These are phyloP conservation scores for Hirschioporus abietinus DNA, from an alignment of 768 basidiomycete species.

Conservation along the genomic window DNA sequence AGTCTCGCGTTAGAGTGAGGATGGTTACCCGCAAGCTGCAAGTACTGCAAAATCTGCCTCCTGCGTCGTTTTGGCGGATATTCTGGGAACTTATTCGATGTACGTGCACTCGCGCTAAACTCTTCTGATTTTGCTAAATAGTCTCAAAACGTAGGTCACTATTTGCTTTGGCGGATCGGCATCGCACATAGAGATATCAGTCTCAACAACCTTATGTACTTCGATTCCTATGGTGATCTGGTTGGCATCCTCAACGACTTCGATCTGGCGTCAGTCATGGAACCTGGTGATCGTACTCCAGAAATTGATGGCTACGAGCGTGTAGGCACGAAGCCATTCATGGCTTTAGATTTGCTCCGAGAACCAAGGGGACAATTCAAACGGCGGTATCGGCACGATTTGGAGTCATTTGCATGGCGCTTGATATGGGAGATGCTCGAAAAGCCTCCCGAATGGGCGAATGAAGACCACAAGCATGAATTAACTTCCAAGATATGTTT, in stretches of 20 bases:
- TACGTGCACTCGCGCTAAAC: not conserved
- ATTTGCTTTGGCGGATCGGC: not conserved
- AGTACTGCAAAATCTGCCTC: not conserved
- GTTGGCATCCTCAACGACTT: conserved; percentile 8
- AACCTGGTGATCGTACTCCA: not conserved
- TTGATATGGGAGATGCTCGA: conserved; percentile 13
- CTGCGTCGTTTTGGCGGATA: not conserved
- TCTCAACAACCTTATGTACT: conserved; percentile 13
- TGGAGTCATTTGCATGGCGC: conserved; percentile 18
- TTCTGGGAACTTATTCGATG: not conserved
- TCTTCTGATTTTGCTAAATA: not conserved
- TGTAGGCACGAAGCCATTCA: conserved; percentile 21
- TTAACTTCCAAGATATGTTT: no score
- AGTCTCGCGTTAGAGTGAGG: not conserved
- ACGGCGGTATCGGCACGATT: not conserved
- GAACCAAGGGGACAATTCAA: not conserved
- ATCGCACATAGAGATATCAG: conserved; percentile 17
- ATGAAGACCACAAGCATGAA: not conserved
- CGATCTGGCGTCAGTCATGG: conserved; percentile 16
- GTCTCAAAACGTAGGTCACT: not conserved
- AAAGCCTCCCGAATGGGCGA: not conserved
- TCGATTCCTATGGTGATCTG: conserved; percentile 11
- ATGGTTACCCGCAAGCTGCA: not conserved
- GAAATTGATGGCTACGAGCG: conserved; percentile 12
- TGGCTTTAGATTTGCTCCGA: not conserved